Evolutionary conservation across 345 rosid genomes (phyloP), one percentile per base, ranked within the genome.

Genomic region (Populus nigra): DNA sequence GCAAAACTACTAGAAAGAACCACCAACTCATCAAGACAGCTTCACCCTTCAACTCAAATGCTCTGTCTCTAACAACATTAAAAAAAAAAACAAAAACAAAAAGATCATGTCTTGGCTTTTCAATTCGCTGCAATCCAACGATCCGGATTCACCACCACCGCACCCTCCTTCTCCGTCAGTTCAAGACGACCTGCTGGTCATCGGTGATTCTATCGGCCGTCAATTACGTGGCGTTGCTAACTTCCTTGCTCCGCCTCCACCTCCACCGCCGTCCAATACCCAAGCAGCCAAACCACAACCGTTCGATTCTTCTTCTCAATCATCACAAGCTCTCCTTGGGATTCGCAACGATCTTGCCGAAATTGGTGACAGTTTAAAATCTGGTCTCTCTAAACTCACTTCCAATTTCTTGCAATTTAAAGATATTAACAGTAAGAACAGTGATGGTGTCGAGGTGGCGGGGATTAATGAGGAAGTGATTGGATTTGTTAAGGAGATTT

Each of bases 321-420:
- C 83, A 29, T 80, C 84, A 69, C 84, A 70, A 62, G 79, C 79
- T 43, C 88, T 92, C 7, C 12, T 71, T 17, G 92, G 93, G 77
- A 86, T 92, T 73, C 89, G 91, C 6, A 90, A 86, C 73, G 93
- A 92, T 88, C 88, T 92, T 1, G 91, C 84, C 1, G 97, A 92
- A 80, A 86, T 92, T 57, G 88, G 91, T 4, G 93, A 87, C n/a
- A 90, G 89, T 84, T 80, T 92, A 74, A 87, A 84, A 80, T 79
- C 68, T 25, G 90, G 94, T 18, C 80, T 90, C 15, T 85, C 89
- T 27, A 91, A 83, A 80, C 76, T 92, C 75, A 90, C 94, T 17
- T 86, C 91, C 25, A 84, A 49, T 55, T 82, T 90, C 23, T 84
- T 88, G 73, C 88, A 73, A 31, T 83, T 88, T 45, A 83, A 79